A percentile compares a stretch with the other conserved stretches of the same genome.
These are phyloP conservation scores for Leccinum longicurvipes DNA, from an alignment of 768 basidiomycete genomes.

Conservation along the genomic window DNA sequence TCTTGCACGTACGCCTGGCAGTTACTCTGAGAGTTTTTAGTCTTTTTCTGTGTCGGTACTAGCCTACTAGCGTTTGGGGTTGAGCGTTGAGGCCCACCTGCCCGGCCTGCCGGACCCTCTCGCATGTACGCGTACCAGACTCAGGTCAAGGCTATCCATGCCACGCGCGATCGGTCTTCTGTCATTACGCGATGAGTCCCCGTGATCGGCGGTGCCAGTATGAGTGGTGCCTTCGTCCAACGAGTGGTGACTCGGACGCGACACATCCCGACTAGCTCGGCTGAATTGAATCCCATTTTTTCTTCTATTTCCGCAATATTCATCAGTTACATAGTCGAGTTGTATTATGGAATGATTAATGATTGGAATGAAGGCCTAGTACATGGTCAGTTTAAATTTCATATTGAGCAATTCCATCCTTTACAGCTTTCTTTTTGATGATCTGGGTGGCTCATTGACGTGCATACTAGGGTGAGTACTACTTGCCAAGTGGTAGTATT, in stretches of 20 bases:
- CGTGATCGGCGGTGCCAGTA: constrained; percentile 22
- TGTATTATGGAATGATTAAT: neutral
- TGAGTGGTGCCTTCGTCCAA: neutral
- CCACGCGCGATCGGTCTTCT: neutral
- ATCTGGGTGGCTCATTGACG: too few species aligned
- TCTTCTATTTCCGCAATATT: neutral
- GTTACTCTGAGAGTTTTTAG: too few species aligned
- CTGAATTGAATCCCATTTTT: constrained; percentile 1
- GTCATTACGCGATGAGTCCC: constrained; percentile 7
- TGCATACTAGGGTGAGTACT: neutral
- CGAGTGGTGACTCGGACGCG: constrained; percentile 1
- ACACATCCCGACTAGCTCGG: constrained; percentile 20
- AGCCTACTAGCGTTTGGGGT: too few species aligned
- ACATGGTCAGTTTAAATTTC: neutral
- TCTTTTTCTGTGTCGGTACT: too few species aligned
- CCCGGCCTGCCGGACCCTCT: too few species aligned
- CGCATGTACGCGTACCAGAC: too few species aligned
- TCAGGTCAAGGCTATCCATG: too few species aligned
- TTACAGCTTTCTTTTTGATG: neutral
- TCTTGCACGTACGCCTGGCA: too few species aligned
- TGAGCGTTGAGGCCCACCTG: too few species aligned
- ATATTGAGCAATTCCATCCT: neutral
- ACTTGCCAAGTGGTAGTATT: too few species aligned
- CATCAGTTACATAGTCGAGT: neutral
- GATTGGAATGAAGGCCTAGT: neutral